These are phyloP conservation scores for Spiromastix sp. DNA, from an alignment of 2,329 filamentous ascomycete species.

Conservation along the genomic window DNA sequence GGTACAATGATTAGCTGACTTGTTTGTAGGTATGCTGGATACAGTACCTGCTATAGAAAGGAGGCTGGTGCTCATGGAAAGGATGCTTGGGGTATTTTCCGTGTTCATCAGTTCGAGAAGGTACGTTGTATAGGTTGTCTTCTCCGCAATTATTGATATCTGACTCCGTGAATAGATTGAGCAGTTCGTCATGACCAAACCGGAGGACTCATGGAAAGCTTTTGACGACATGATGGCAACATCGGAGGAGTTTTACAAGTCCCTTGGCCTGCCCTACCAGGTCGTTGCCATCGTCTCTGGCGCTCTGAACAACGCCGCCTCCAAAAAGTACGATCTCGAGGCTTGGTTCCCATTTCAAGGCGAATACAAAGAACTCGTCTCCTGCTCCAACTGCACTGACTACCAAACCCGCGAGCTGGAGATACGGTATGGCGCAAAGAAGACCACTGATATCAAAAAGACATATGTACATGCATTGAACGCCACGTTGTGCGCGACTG, in stretches of 20 bases:
- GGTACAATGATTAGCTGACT: no score
- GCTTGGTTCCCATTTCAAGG: slow-evolving; percentile 94
- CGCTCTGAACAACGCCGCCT: slow-evolving; percentile 76
- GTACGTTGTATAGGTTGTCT: slow-evolving; percentile 25
- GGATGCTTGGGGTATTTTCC: slow-evolving; percentile 96
- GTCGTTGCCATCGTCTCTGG: slow-evolving; percentile 94
- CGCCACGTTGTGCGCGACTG: slow-evolving; percentile 80
- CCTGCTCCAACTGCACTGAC: slow-evolving; percentile 95
- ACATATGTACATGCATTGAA: slow-evolving; percentile 92
- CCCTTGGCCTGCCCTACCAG: slow-evolving; percentile 77
- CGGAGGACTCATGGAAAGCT: slow-evolving; percentile 82
- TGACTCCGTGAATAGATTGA: slow-evolving; percentile 45
- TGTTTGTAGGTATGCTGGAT: slow-evolving; percentile 60
- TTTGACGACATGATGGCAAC: slow-evolving; percentile 88
- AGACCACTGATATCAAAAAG: slow-evolving; percentile 74
- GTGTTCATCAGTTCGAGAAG: slow-evolving; percentile 97
- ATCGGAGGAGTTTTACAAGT: slow-evolving; percentile 93
- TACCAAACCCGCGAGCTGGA: slow-evolving; percentile 93
- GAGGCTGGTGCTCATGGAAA: slow-evolving; percentile 86
- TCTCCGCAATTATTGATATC: not conserved
- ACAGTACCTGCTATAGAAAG: slow-evolving; percentile 90
- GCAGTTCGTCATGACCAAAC: slow-evolving; percentile 71
- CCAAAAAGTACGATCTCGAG: slow-evolving; percentile 94
- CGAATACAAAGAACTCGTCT: slow-evolving; percentile 97
- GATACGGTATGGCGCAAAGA: slow-evolving; percentile 83